These are phyloP conservation scores for Simplicillium sp. DNA, from an alignment of 2,329 filamentous ascomycete species.

Conservation along the genomic window DNA sequence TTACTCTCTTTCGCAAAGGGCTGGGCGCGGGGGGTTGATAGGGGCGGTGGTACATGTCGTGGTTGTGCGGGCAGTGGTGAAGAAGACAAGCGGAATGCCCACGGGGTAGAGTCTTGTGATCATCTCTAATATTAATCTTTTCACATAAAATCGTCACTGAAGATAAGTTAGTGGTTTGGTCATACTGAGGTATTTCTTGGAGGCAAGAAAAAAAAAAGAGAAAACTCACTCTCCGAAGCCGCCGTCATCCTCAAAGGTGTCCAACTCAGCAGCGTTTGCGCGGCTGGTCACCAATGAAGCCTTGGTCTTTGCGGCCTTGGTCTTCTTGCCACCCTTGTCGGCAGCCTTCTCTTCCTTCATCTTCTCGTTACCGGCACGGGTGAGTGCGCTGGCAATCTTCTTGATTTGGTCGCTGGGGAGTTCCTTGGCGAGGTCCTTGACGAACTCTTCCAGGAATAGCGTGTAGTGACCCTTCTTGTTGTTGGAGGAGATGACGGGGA, in stretches of 20 bases:
- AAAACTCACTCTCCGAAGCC: slow-evolving; percentile 69
- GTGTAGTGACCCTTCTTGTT: slow-evolving; percentile 84
- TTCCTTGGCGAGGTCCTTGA: slow-evolving; percentile 79
- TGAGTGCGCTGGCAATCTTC: slow-evolving; percentile 81
- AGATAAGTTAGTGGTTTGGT: background rate
- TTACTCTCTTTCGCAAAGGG: too few relatives aligned
- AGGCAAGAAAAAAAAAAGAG: background rate
- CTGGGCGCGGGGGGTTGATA: too few relatives aligned
- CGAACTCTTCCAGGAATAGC: slow-evolving; percentile 84
- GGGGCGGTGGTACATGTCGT: too few relatives aligned
- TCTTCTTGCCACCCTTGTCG: slow-evolving; percentile 94
- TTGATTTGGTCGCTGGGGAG: slow-evolving; percentile 90
- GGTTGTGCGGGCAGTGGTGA: too few relatives aligned
- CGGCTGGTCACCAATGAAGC: slow-evolving; percentile 62
- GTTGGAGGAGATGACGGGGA: slow-evolving; percentile 65
- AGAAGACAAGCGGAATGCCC: too few relatives aligned
- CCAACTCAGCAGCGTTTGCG: slow-evolving; percentile 57
- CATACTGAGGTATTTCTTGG: background rate
- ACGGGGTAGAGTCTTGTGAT: too few relatives aligned
- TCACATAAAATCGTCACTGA: slow-evolving; percentile 8
- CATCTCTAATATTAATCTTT: background rate
- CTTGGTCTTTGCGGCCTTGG: slow-evolving; percentile 94
- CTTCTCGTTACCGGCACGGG: slow-evolving; percentile 93
- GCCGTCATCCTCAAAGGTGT: slow-evolving; percentile 66
- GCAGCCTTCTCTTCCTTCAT: slow-evolving; percentile 96